Evolutionary conservation across 176 grass and related monocot genomes (phyloP), one percentile per base, ranked within the genome.

Genomic region (Raddia guianensis): DNA sequence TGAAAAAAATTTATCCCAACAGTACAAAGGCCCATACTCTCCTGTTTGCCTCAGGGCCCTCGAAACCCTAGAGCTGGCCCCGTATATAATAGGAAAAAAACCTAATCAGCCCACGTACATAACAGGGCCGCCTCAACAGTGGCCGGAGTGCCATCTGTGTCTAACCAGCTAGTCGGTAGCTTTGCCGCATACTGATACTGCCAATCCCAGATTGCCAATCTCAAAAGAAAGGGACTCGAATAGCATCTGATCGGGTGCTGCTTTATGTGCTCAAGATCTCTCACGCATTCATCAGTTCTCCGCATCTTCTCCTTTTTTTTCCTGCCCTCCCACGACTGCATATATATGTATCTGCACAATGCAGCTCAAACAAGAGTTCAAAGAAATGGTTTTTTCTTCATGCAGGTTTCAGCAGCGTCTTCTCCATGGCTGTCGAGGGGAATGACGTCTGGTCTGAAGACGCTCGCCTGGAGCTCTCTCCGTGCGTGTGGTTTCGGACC

Each of bases 371-470:
- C 35, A 18, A 18, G 13, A 72, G 49, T 7, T 49, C 7, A 2
- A 73, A 16, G 32, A 54, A 18, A 37, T 4, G 27, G 6, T 6
- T 18, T 16, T 6, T 20, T 69, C 48, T 40, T 37, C 1, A 12
- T 37, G 27, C 27, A 37, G 61, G 52, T 44, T 58, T 53, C 9
- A 44, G 18, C 9, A 44, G 18, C 11, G 57, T 32, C 5, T 40
- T 21, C 18, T 42, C 6, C 16, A 85, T 85, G 87, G 82, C 16
- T 89, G 87, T 84, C 76, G 54, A 80, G 87, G 77, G 81, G 87
- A 84, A 80, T 89, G 87, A 89, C 5, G 81, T 79, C 82, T 15
- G 87, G 87, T 84, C 87, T 66, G 87, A 89, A 84, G 62, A 3
- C 52, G 70, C 54, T 1, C 50, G 45, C 74, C 5, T 33, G 6